Percentiles rank a stretch among this genome's conserved stretches.
Evolutionary conservation across 768 basidiomycete species (phyloP).

Genomic region (Auricularia sp.): DNA sequence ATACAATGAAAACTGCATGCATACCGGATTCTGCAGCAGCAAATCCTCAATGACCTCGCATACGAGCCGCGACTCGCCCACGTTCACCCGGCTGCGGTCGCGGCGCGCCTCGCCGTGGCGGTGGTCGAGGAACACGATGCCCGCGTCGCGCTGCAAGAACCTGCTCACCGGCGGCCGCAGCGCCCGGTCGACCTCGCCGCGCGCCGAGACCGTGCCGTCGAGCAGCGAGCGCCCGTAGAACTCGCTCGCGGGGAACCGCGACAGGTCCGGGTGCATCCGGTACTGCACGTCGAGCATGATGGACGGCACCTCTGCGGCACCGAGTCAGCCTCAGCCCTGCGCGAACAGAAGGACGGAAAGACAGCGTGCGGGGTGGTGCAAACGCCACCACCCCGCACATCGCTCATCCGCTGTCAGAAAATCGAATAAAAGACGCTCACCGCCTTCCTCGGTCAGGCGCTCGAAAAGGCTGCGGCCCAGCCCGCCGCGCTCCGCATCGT

Average conservation of each 20-base stretch:
- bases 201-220: conserved; percentile 62
- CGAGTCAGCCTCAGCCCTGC: not conserved
- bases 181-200: conserved; percentile 34
- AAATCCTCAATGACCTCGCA: conserved; percentile 76
- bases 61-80: conserved; percentile 67
- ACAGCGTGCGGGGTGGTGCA: not conserved
- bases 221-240: conserved; percentile 66
- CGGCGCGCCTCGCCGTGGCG: conserved; percentile 52
- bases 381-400: no score
- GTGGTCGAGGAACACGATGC: conserved; percentile 80
- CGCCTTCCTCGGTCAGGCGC: conserved; percentile 69
- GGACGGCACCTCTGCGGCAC: conserved; percentile 60
- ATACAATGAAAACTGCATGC: conserved; percentile 9
- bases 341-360: not conserved
- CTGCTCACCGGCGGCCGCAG: conserved; percentile 54
- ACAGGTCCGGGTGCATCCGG: conserved; percentile 89
- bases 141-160: conserved; percentile 32
- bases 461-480: conserved; percentile 81
- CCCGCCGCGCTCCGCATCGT: conserved; percentile 61
- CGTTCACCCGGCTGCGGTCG: conserved; percentile 68
- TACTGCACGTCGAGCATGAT: conserved; percentile 94
- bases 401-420: not conserved
- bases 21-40: conserved; percentile 59
- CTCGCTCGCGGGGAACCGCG: conserved; percentile 71
- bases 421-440: conserved; percentile 32